These are phyloP conservation scores for Berberis thunbergii DNA, from an alignment of 164 flowering plant genomes.

Conservation along the genomic window DNA sequence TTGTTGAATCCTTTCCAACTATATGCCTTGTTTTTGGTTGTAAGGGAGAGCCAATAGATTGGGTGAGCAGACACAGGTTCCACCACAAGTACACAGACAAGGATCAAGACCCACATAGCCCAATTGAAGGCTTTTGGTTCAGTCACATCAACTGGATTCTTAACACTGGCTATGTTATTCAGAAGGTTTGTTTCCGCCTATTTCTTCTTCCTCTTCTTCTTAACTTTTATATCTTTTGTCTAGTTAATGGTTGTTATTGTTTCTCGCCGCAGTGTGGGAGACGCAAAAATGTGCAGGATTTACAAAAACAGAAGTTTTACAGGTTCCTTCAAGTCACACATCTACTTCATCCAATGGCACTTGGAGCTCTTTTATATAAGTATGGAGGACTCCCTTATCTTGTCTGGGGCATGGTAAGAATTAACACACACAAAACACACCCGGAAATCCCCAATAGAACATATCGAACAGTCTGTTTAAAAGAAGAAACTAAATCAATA, in stretches of 20 bases:
- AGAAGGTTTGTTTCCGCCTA: conserved; percentile 31
- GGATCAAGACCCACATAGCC: conserved; percentile 89
- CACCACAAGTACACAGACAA: conserved; percentile 82
- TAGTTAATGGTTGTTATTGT: neutral
- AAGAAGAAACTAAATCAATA: too few relatives aligned
- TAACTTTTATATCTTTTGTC: neutral
- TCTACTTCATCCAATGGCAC: neutral
- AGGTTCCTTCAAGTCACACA: neutral
- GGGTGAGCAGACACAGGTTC: conserved; percentile 84
- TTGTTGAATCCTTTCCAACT: too few relatives aligned
- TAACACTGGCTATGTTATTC: conserved; percentile 27
- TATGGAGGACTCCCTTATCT: conserved; percentile 2
- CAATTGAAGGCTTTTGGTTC: conserved; percentile 80
- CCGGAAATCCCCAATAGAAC: too few relatives aligned
- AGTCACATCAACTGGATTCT: conserved; percentile 84
- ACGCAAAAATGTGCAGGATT: neutral
- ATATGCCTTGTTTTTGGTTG: neutral
- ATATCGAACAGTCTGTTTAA: too few relatives aligned
- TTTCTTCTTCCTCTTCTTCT: neutral
- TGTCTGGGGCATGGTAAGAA: conserved; percentile 7
- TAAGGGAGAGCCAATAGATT: conserved; percentile 80
- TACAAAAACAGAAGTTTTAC: neutral
- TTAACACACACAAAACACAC: neutral
- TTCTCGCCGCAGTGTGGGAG: neutral
- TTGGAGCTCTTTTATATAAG: neutral